Base-by-base conservation (phyloP, 495 filamentous ascomycete species). In the Oidiodendron maius region DNA sequence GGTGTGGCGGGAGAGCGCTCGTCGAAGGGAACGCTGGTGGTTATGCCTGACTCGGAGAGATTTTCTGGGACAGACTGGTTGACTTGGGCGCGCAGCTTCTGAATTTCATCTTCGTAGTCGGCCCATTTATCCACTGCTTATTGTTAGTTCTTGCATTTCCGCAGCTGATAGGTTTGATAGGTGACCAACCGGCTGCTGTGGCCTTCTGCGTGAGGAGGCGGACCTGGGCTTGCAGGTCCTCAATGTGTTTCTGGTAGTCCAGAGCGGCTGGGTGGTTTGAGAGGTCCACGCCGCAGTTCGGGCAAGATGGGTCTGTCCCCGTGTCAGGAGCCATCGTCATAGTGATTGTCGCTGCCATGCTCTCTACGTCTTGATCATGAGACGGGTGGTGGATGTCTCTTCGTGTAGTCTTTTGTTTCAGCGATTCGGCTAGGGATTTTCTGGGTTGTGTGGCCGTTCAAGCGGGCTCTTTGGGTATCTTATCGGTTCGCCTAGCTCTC, bases 31-130 rank as follows among this genome's bases (percentile, higher is more conserved):
- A 44, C 23, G 57, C 61, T 64, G 58, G 65, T 68, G 21, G 17
- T 16, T 21, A 23, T 24, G 20, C 12, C 13, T 9, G 23, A 26
- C 10, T 26, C 13, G 13, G 20, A 12, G 1, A 13, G 9, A 20
- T n/a, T 15, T 16, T 44, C 41, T 64, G 58, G 56, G 51, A 63
- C 55, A 52, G 60, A 58, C 46, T 64, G 70, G 68, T 22, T 66
- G 63, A 42, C 61, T 57, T 45, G 63, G 48, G 22, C 55, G 61
- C 54, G 57, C 49, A 53, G 47, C 51, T 25, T 39, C 51, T 52
- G 56, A 49, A 95, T 67, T 66, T 95, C 88, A 63, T 94, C 87
- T 76, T 98, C 93, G 76, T 96, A 96, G 70, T 95, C 87, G 60
- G 89, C 86, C 65, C 89, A 82, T 71, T 88, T 86, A 68, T 89